Evolutionary conservation across 2,329 filamentous ascomycete species (phyloP).

Genomic region (Teratosphaeriaceae sp.): DNA sequence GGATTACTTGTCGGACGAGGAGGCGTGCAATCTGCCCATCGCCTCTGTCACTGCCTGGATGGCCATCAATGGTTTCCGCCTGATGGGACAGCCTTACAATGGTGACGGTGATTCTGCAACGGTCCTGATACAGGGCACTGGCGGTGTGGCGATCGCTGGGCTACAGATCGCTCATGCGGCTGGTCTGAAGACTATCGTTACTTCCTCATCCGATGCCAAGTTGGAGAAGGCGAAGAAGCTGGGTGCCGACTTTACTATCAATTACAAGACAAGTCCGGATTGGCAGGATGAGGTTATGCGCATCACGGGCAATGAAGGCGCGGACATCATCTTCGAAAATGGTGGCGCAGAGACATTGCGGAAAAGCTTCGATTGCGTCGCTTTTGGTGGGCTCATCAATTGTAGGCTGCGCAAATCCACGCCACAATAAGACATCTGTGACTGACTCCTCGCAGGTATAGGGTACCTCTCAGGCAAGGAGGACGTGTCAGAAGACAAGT

Average conservation of each 20-base stretch:
- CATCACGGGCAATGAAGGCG: slow-evolving; percentile 35
- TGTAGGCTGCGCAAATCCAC: slow-evolving; percentile 8
- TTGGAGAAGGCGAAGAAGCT: slow-evolving; percentile 46
- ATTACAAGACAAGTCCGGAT: slow-evolving; percentile 51
- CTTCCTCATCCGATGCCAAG: slow-evolving; percentile 52
- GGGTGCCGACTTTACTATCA: slow-evolving; percentile 54
- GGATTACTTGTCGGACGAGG: slow-evolving; percentile 51
- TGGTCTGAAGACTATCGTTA: slow-evolving; percentile 49
- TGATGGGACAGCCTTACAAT: slow-evolving; percentile 43
- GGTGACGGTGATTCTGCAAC: slow-evolving; percentile 21
- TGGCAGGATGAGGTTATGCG: slow-evolving; percentile 55
- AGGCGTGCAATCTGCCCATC: slow-evolving; percentile 56
- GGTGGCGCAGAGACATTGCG: slow-evolving; percentile 46
- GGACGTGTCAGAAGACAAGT: slow-evolving; percentile 47
- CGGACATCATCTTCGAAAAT: slow-evolving; percentile 46
- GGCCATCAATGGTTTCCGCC: slow-evolving; percentile 55
- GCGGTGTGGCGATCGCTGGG: slow-evolving; percentile 37
- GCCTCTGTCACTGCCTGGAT: slow-evolving; percentile 61
- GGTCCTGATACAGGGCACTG: slow-evolving; percentile 38
- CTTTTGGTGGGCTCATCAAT: slow-evolving; percentile 36
- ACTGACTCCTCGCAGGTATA: slow-evolving; percentile 16
- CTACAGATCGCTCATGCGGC: slow-evolving; percentile 37
- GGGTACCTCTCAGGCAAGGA: slow-evolving; percentile 47
- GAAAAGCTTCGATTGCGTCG: slow-evolving; percentile 37
- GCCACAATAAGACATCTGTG: background rate